Base-by-base conservation (phyloP, 768 basidiomycete species). In the Chalciporus pseudorubinellus region DNA sequence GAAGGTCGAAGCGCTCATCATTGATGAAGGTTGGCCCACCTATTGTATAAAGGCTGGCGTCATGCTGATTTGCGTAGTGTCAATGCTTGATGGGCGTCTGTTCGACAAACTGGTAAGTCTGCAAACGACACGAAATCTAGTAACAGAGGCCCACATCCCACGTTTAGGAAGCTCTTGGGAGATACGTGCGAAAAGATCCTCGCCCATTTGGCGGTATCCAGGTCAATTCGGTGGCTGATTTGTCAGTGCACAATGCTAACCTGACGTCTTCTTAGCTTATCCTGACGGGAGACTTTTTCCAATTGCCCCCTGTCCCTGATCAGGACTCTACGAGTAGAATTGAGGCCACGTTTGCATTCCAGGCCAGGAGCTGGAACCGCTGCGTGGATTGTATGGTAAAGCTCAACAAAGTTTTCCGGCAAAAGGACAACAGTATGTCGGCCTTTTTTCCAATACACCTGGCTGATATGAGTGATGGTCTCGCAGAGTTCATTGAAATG, bases 401-500 rank as follows among this genome's bases (percentile, higher is more conserved):
- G 36, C 70, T 91, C 2, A 82, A 74, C 24, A 77, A 82, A 51
- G 87, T 91, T 31, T 91, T 89, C 69, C 73, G 87, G 49, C 88
- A 91, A 64, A 85, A 73, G 41, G 84, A 89, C 59, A 71, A 77
- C 41, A 66, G 81, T 80, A 52, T 28, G 58, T 40, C 4, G 8
- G 52, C 22, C 44, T 29, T 11, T 14, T n/a, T 28, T 45, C 24
- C 3, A 2, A 46, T 6, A 26, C 11, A 13, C 11, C 11, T 12
- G 45, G 16, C 39, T n/a, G 16, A 36, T 34, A 33, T n/a, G 24
- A 38, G 22, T 40, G 20, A 57, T 18, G 13, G 14, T 14, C 38
- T 29, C 26, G 26, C 61, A 93, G 93, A 78, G 41, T 98, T 99
- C 62, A 81, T 99, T 40, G 79, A 92, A 61, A 98, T 98, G 92